A percentile compares a stretch with the other conserved stretches of the same genome.
phyloP scores from a whole-genome alignment of 78 protist species.

The Dictyostelium capitatum region DNA sequence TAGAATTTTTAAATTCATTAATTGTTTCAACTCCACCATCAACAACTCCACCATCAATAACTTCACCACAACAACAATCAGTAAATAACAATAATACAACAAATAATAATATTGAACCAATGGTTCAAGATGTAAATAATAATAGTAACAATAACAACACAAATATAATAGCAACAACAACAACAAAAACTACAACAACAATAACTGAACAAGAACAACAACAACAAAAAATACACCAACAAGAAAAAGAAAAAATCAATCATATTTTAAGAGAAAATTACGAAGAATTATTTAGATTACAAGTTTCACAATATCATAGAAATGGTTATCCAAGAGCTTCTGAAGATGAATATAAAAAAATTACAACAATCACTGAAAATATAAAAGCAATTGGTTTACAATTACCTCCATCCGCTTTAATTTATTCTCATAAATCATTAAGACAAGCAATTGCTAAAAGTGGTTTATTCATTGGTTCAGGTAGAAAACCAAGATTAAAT shows the following conservation, averaged over 20 bases:
- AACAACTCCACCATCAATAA: background rate
- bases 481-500: slow-evolving; percentile 51
- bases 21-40: background rate
- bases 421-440: slow-evolving; percentile 46
- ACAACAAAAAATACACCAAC: slow-evolving; percentile 22
- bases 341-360: slow-evolving; percentile 4
- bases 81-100: background rate
- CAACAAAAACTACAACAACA: slow-evolving; percentile 13
- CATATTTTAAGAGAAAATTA: slow-evolving; percentile 29
- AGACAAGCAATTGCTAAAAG: slow-evolving; percentile 20
- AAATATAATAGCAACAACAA: background rate
- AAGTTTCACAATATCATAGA: slow-evolving; percentile 39
- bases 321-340: slow-evolving; percentile 6
- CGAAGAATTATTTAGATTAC: slow-evolving; percentile 43
- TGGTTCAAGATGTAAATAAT: background rate
- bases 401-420: slow-evolving; percentile 56
- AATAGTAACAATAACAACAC: background rate
- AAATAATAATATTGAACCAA: background rate
- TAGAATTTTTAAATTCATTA: slow-evolving; percentile 16
- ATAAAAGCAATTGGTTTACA: slow-evolving; percentile 40
- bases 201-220: slow-evolving; percentile 6
- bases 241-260: background rate
- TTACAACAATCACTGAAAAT: background rate
- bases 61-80: background rate
- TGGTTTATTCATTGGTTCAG: slow-evolving; percentile 49